Base-by-base conservation (phyloP, 2,329 filamentous ascomycete species). In the Ceratocystis variospora region DNA sequence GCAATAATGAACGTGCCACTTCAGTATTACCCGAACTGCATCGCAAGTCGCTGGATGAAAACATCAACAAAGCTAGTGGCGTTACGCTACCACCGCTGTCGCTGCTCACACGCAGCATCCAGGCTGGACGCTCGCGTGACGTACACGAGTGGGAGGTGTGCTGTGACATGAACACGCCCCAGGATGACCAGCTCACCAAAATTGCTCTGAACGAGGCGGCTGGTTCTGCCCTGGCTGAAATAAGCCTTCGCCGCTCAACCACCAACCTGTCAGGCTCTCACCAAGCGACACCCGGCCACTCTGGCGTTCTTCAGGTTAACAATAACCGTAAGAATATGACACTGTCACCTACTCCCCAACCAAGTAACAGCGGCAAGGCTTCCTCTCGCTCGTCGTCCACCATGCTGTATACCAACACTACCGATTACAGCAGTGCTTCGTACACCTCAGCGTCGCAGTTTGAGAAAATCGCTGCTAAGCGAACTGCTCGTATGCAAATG, bases 141-240 rank as follows among this genome's bases (percentile, higher is more conserved):
- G 89, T 91, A 19, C 86, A 91, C 63, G 89, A 88, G 5, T 96
- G 93, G 93, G 90, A 96, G 72, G 90, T 90, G 67, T 92, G 89
- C 77, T 93, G 90, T 71, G 90, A 96, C 73, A 86, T 87, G 6
- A 89, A 94, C 70, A 78, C 83, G 63, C 86, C 88, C 55, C 89
- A 90, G 72, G 88, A 90, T 70, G 66, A 67, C 45, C 66, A 64
- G 37, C 78, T 96, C 66, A 91, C 87, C 25, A 83, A 83, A n/a
- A 87, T 90, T 70, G 88, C 89, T 8, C 88, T 93, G 75, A 86
- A 89, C 70, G 90, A 95, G 72, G 84, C 84, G 6, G 89, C 82
- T 70, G 90, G 89, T 25, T 92, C 88, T 53, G 90, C 89, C 65
- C 83, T 88, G 68, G 88, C 88, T 44, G 90, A 89, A 45, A 94